A percentile compares a stretch with the other conserved stretches of the same genome.
Conservation (phyloP, 768 basidiomycete genomes). For the Pisolithus marmoratus region DNA sequence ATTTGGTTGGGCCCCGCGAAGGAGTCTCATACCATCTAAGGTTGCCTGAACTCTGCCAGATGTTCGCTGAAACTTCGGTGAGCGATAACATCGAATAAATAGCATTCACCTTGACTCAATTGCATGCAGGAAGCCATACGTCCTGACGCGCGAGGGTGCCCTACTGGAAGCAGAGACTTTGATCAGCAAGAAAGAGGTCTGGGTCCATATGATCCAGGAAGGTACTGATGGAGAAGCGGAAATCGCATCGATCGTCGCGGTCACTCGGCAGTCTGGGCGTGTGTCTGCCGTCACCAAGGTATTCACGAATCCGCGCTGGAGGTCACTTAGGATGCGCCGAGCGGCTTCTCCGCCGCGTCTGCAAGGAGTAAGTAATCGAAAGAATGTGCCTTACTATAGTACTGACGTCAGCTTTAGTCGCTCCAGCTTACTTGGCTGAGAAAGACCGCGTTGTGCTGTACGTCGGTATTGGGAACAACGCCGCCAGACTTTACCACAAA, state of each 20-base stretch:
- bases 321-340: slow-evolving; percentile 54
- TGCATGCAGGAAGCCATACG: slow-evolving; percentile 48
- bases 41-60: slow-evolving; percentile 46
- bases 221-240: slow-evolving; percentile 20
- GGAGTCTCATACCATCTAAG: slow-evolving; percentile 20
- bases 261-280: slow-evolving; percentile 51
- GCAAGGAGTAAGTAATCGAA: slow-evolving; percentile 39
- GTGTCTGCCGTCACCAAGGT: slow-evolving; percentile 71
- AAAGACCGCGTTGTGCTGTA: slow-evolving; percentile 58
- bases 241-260: slow-evolving; percentile 63
- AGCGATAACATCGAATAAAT: slow-evolving; percentile 15
- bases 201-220: slow-evolving; percentile 51
- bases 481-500: slow-evolving; percentile 50
- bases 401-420: slow-evolving; percentile 6
- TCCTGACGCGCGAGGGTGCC: slow-evolving; percentile 38
- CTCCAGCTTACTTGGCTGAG: slow-evolving; percentile 26
- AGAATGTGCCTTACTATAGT: background rate
- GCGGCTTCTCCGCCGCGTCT: slow-evolving; percentile 54
- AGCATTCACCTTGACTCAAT: background rate
- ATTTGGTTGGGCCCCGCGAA: slow-evolving; percentile 31
- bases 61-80: slow-evolving; percentile 57
- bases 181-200: slow-evolving; percentile 43
- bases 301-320: slow-evolving; percentile 50
- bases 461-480: slow-evolving; percentile 50
- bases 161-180: slow-evolving; percentile 45